Evolutionary conservation across 2,329 filamentous ascomycete genomes (phyloP).

Genomic region (Colletotrichum noveboracense): DNA sequence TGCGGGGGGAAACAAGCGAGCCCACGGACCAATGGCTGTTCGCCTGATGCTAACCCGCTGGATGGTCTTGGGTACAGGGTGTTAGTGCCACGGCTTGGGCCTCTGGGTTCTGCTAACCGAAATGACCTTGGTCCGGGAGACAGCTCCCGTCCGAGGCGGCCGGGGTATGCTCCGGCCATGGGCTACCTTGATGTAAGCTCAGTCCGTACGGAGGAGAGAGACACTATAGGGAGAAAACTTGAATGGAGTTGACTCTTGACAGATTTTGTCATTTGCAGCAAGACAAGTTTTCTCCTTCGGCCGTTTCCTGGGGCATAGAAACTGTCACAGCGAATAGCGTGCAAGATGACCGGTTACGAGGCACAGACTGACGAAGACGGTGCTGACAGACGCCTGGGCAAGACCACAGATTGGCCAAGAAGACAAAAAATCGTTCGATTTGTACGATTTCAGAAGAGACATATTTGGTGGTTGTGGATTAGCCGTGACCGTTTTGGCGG

Average conservation of each 20-base stretch:
- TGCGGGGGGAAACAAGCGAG: conserved; percentile 15
- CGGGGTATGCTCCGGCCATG: not conserved
- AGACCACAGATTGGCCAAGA: not conserved
- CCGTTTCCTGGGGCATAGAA: not conserved
- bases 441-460: not conserved
- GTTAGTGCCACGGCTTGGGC: not conserved
- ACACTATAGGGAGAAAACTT: not conserved
- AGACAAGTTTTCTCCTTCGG: not conserved
- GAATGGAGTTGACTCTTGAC: not conserved
- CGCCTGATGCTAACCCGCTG: not conserved
- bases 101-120: conserved; percentile 1
- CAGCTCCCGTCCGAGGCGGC: not conserved
- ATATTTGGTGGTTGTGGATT: not conserved
- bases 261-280: not conserved
- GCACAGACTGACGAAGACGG: not conserved
- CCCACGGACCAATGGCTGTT: not conserved
- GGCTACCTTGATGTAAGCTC: not conserved
- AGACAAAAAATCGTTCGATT: not conserved
- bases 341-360: not conserved
- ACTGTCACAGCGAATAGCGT: not conserved
- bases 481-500: not conserved
- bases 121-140: not conserved
- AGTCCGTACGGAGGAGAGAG: not conserved
- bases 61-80: not conserved
- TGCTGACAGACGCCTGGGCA: not conserved